Evolutionary conservation across 345 rosid species (phyloP), one percentile per base, ranked within the genome.

Genomic region (Moringa oleifera): DNA sequence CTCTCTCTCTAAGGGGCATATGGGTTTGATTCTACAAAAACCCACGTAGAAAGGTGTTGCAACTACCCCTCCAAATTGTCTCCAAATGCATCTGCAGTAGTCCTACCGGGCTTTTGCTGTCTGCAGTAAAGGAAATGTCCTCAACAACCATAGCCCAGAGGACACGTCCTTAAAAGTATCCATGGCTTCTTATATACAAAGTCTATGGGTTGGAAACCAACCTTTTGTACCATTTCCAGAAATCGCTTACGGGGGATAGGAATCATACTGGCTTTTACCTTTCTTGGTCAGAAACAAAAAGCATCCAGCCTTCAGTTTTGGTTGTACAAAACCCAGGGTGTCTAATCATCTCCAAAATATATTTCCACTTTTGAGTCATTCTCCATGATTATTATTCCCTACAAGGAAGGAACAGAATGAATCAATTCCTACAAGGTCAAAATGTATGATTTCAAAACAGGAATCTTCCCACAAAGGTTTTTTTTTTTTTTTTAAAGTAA

Each of bases 361-460:
- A 18, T 36, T 63, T 53, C 25, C 33, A 57, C 36, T 53, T 53
- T 63, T 53, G 18, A 36, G 21, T 63, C 31, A 53, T 10, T n/a
- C 22, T 53, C 58, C 51, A 36, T 18, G n/a, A 52, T 33, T 33
- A 33, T 33, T 33, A 59, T 7, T 1, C 36, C 33, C 36, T 63
- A 53, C 37, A 8, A 15, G 47, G 13, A 25, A n/a, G 23, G 28
- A 25, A 51, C 2, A 46, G 49, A 31, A 18, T 33, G 15, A 17
- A 22, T 45, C 52, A 41, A 16, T 58, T 41, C 31, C 52, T 21
- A 7, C 20, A 45, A 59, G 31, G 62, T 37, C 46, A 33, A 33
- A n/a, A 52, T 28, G 20, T 52, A 25, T 62, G 58, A 13, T 60
- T 25, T 15, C 36, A 20, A 13, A 16, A 16, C 22, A 9, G 20